Evolutionary conservation across 139 green algal genomes (phyloP).

Genomic region (Axilococcus clingmanii): DNA sequence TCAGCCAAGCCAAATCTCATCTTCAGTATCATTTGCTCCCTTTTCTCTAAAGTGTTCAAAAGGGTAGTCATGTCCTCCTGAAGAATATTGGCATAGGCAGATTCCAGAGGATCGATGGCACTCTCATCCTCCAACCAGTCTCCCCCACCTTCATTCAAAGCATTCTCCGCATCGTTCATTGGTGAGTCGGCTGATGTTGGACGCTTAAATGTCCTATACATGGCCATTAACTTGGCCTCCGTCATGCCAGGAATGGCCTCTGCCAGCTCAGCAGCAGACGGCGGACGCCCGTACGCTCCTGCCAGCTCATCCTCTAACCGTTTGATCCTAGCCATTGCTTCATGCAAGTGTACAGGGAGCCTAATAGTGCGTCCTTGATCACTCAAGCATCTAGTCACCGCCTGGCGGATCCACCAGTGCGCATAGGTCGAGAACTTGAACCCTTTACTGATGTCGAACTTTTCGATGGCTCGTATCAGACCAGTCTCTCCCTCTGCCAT

Average conservation of each 20-base stretch:
- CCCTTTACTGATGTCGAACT: constrained; percentile 80
- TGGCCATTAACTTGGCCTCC: constrained; percentile 33
- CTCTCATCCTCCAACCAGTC: constrained; percentile 18
- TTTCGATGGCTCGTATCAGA: constrained; percentile 74
- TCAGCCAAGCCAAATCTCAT: constrained; percentile 87
- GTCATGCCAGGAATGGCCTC: constrained; percentile 41
- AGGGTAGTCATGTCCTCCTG: constrained; percentile 61
- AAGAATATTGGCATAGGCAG: constrained; percentile 26
- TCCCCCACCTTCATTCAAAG: constrained; percentile 5
- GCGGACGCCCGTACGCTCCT: constrained; percentile 19
- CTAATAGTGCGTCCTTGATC: constrained; percentile 58
- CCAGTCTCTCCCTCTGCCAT: constrained; percentile 73
- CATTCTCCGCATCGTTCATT: constrained; percentile 8
- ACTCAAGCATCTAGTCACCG: constrained; percentile 42
- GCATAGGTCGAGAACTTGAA: constrained; percentile 97
- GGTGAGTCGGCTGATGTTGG: constrained; percentile 15
- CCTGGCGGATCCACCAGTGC: constrained; percentile 96
- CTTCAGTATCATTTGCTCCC: constrained; percentile 75
- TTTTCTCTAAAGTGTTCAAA: constrained; percentile 55
- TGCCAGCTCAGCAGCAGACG: constrained; percentile 46
- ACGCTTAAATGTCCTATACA: constrained; percentile 25
- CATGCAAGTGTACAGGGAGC: constrained; percentile 75
- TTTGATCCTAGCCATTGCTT: constrained; percentile 29
- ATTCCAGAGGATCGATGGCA: constrained; percentile 9
- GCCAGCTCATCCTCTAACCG: constrained; percentile 19